phyloP scores from a whole-genome alignment of 163 green algal genomes.

The Chlamydomonas reinhardtii region DNA sequence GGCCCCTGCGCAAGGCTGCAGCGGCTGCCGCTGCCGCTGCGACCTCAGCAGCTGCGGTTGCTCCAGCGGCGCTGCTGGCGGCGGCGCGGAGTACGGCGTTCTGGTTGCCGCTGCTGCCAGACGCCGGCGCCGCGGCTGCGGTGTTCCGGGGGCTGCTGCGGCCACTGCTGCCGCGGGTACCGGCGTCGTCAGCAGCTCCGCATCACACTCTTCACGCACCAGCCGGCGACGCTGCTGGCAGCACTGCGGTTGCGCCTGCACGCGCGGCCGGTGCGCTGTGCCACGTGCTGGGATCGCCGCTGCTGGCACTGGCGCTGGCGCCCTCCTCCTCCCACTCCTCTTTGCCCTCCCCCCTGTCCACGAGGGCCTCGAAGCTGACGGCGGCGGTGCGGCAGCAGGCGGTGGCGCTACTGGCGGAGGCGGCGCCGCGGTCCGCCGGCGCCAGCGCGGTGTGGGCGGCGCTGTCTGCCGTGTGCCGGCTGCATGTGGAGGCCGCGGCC shows the following conservation, averaged over 20 bases:
- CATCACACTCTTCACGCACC: not conserved
- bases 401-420: not conserved
- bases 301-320: not conserved
- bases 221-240: not conserved
- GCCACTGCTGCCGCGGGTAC: not conserved
- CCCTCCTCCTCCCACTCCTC: too few species aligned
- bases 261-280: not conserved
- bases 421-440: not conserved
- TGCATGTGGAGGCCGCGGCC: not conserved
- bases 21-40: too few species aligned
- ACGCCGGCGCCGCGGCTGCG: not conserved
- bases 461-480: not conserved
- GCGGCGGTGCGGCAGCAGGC: not conserved
- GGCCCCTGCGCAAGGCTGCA: not conserved
- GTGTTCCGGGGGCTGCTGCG: not conserved
- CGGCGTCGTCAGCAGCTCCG: not conserved
- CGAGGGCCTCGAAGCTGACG: too few species aligned
- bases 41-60: too few species aligned
- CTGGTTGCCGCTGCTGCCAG: not conserved
- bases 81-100: slow-evolving; percentile 6
- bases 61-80: not conserved
- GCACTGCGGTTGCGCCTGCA: not conserved
- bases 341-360: too few species aligned
- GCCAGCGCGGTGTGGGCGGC: not conserved
- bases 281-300: not conserved